phyloP scores from a whole-genome alignment of 2,329 filamentous ascomycete genomes.

The Colletotrichum tamarilloi region DNA sequence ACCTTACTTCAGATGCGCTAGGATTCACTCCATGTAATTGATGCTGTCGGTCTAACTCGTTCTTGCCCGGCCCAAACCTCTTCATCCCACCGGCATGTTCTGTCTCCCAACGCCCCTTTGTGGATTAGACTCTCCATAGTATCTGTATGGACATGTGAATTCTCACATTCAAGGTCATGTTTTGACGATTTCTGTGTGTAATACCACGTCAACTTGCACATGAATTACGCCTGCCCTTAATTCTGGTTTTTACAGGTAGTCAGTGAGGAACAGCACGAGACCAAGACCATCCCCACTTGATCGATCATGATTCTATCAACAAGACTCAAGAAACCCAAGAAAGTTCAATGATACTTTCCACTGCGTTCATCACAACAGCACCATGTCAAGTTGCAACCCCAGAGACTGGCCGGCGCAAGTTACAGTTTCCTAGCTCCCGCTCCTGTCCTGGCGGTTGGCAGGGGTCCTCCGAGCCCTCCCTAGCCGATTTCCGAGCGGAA shows the following conservation, averaged over 20 bases:
- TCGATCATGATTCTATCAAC: not conserved
- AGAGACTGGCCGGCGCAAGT: not conserved
- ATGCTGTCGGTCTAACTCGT: too few species aligned
- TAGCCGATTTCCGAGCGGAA: not conserved
- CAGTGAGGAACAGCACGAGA: not conserved
- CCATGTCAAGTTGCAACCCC: not conserved
- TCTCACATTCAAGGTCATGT: too few species aligned
- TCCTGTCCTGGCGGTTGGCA: not conserved
- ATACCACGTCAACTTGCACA: too few species aligned
- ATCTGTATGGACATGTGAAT: too few species aligned
- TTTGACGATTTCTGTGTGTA: too few species aligned
- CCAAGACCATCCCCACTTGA: not conserved
- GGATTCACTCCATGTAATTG: not conserved
- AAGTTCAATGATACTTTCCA: not conserved
- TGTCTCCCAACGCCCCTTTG: too few species aligned
- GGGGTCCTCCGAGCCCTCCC: constrained; percentile 3
- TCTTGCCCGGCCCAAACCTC: too few species aligned
- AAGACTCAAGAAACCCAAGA: not conserved
- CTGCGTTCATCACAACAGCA: too few species aligned
- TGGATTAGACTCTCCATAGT: too few species aligned
- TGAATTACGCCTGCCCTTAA: not conserved
- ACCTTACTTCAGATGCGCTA: not conserved
- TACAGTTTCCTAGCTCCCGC: not conserved
- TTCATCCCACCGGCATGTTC: too few species aligned
- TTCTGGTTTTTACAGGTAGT: not conserved